Conservation (phyloP, 2,329 filamentous ascomycete species). For the Neofusicoccum umdonicola region DNA sequence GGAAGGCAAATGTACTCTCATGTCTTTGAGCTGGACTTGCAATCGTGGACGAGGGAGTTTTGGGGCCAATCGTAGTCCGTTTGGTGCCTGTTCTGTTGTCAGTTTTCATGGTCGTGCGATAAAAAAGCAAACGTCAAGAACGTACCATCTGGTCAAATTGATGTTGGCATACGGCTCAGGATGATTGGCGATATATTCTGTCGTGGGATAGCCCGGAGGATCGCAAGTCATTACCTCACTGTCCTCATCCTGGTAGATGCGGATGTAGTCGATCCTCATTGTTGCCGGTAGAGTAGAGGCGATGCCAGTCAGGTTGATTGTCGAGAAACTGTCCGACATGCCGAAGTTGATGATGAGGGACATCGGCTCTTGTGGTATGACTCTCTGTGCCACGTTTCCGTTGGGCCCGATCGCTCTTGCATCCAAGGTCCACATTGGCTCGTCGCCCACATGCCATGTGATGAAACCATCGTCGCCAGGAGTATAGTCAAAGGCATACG, state of each 20-base stretch:
- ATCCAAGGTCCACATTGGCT: slow-evolving; percentile 64
- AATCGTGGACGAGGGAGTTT: slow-evolving; percentile 54
- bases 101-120: background rate
- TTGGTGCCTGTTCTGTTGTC: slow-evolving; percentile 34
- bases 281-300: slow-evolving; percentile 58
- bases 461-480: slow-evolving; percentile 61
- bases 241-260: slow-evolving; percentile 66
- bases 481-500: slow-evolving; percentile 55
- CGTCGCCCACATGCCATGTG: slow-evolving; percentile 66
- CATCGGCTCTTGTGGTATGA: slow-evolving; percentile 67
- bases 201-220: slow-evolving; percentile 65
- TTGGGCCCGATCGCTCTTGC: slow-evolving; percentile 62
- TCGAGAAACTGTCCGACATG: slow-evolving; percentile 65
- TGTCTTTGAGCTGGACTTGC: background rate
- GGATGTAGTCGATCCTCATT: slow-evolving; percentile 68
- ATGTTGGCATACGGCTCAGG: slow-evolving; percentile 60
- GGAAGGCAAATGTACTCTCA: background rate
- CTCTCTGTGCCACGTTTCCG: slow-evolving; percentile 65
- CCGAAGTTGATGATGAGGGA: slow-evolving; percentile 67
- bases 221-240: slow-evolving; percentile 63
- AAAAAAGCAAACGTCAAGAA: slow-evolving; percentile 8
- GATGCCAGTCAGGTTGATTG: slow-evolving; percentile 59
- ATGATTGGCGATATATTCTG: slow-evolving; percentile 63
- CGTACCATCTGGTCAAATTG: slow-evolving; percentile 64
- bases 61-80: slow-evolving; percentile 60